phyloP scores from a whole-genome alignment of 106 monocot genomes.

The Dendrobium chrysotoxum region DNA sequence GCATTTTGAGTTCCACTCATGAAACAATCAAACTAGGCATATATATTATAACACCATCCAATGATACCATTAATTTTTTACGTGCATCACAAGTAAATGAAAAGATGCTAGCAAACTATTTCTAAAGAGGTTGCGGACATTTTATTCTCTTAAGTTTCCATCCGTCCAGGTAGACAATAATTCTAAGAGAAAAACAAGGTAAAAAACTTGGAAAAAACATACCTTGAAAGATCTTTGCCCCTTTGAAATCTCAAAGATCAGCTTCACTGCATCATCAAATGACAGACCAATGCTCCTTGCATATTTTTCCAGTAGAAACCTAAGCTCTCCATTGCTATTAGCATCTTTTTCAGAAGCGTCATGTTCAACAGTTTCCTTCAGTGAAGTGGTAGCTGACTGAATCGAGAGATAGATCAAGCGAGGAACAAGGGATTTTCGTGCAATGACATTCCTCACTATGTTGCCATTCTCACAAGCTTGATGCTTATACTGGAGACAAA shows the following conservation, averaged over 20 bases:
- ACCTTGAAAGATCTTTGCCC: constrained; percentile 66
- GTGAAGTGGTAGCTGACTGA: constrained; percentile 30
- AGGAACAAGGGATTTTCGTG: constrained; percentile 69
- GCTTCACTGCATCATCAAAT: constrained; percentile 57
- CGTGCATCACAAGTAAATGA: too few relatives aligned
- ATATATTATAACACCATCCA: too few relatives aligned
- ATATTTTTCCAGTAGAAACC: constrained; percentile 49
- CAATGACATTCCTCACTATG: constrained; percentile 21
- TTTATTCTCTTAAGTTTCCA: too few relatives aligned
- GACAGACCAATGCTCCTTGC: constrained; percentile 38
- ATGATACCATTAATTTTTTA: too few relatives aligned
- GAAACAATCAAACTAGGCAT: too few relatives aligned
- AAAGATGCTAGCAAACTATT: too few relatives aligned
- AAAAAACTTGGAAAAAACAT: neutral
- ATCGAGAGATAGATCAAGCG: constrained; percentile 60
- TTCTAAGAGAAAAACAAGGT: neutral
- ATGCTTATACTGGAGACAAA: constrained; percentile 12
- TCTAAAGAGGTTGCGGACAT: too few relatives aligned
- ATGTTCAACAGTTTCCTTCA: constrained; percentile 34
- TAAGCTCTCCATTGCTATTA: constrained; percentile 30
- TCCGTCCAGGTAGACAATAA: neutral
- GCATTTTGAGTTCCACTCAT: too few relatives aligned
- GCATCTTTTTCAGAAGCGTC: constrained; percentile 24
- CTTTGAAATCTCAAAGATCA: constrained; percentile 33
- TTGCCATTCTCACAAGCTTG: constrained; percentile 27